Evolutionary conservation across 208 protist genomes (phyloP).

Genomic region (Acanthamoeba quina): DNA sequence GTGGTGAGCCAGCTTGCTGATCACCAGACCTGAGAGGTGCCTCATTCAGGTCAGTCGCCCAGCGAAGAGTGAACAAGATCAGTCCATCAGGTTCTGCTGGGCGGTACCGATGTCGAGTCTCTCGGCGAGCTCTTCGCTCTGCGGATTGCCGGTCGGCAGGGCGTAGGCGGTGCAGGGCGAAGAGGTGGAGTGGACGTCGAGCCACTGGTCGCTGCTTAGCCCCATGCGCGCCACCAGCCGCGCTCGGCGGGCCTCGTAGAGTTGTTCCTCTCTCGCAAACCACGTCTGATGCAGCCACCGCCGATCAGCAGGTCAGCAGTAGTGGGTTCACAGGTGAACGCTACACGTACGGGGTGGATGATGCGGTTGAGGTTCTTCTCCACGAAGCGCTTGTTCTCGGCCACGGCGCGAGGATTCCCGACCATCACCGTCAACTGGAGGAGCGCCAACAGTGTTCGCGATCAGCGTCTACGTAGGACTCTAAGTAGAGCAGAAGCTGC

Average conservation of each 20-base stretch:
- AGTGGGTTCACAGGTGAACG: not conserved
- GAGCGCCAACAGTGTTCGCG: not conserved
- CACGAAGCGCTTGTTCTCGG: slow-evolving; percentile 37
- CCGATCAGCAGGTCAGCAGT: not conserved
- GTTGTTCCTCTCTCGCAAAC: not conserved
- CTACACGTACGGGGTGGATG: not conserved
- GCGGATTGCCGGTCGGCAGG: not conserved
- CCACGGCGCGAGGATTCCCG: not conserved
- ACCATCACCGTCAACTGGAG: slow-evolving; percentile 17
- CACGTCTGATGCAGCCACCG: not conserved
- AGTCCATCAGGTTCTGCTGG: not conserved
- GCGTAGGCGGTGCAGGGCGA: slow-evolving; percentile 30
- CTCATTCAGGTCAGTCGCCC: no score
- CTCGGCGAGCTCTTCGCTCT: slow-evolving; percentile 11
- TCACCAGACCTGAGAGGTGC: not conserved
- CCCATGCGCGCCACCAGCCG: not conserved
- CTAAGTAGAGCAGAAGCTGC: no score
- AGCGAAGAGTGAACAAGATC: not conserved
- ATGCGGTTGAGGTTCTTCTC: slow-evolving; percentile 54
- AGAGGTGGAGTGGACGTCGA: slow-evolving; percentile 4
- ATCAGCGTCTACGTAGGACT: no score
- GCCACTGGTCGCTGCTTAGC: slow-evolving; percentile 27
- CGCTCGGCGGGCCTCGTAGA: not conserved
- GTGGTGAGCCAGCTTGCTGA: slow-evolving; percentile 23
- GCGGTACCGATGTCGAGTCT: not conserved